Percentiles rank a stretch among this genome's conserved stretches.
These are phyloP conservation scores for Stachybotrys chartarum DNA, from an alignment of 2,329 filamentous ascomycete species.

Conservation along the genomic window DNA sequence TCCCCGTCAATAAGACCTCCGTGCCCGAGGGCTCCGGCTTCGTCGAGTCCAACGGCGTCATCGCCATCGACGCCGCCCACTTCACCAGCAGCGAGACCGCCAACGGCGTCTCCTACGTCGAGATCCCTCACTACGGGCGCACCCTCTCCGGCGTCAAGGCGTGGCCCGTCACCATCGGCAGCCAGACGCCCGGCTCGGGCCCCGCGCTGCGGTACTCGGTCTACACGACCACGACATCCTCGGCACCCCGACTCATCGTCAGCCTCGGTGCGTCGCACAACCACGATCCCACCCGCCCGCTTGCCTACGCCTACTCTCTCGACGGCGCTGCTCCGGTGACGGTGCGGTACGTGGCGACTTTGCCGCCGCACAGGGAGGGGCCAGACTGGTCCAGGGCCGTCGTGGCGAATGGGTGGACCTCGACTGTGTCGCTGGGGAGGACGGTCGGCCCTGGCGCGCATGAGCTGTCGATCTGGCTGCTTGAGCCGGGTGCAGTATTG, in stretches of 20 bases:
- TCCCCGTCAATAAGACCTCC: slow-evolving; percentile 3
- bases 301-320: slow-evolving; percentile 17
- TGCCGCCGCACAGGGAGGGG: slow-evolving; percentile 13
- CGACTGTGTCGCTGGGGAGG: slow-evolving; percentile 1
- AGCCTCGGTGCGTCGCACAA: slow-evolving; percentile 21
- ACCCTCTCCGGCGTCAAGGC: slow-evolving; percentile 18
- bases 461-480: slow-evolving; percentile 16
- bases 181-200: slow-evolving; percentile 9
- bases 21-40: slow-evolving; percentile 17
- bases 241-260: slow-evolving; percentile 11
- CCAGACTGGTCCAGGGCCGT: slow-evolving; percentile 19
- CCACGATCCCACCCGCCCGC: slow-evolving; percentile 15
- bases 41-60: slow-evolving; percentile 15
- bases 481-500: slow-evolving; percentile 22
- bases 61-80: slow-evolving; percentile 21
- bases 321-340: slow-evolving; percentile 9
- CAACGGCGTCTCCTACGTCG: slow-evolving; percentile 11
- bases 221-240: slow-evolving; percentile 14
- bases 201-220: slow-evolving; percentile 13
- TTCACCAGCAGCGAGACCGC: slow-evolving; percentile 8
- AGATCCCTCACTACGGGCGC: slow-evolving; percentile 20
- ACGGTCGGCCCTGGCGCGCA: slow-evolving; percentile 14
- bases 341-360: slow-evolving; percentile 12
- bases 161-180: slow-evolving; percentile 11
- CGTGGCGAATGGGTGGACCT: slow-evolving; percentile 15